Conservation (phyloP, 805 yeast species). For the Yarrowia sp. region DNA sequence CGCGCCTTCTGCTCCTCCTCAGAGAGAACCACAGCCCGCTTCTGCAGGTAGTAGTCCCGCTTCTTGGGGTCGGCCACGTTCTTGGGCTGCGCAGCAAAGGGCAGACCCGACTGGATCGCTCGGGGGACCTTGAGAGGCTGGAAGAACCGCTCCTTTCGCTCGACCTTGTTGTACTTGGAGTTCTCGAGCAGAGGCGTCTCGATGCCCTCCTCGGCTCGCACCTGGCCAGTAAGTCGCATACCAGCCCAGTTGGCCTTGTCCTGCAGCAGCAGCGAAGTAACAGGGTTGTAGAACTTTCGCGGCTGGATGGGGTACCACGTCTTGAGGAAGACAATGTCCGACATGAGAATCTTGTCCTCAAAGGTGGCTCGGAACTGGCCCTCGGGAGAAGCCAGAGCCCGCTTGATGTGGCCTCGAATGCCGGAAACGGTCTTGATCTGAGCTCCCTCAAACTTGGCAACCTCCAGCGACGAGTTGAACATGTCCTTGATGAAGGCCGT, state of each 20-base stretch:
- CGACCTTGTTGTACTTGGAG: constrained; percentile 65
- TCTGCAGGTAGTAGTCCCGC: constrained; percentile 74
- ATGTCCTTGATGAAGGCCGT: constrained; percentile 97
- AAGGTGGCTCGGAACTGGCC: constrained; percentile 96
- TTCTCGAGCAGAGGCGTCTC: constrained; percentile 59
- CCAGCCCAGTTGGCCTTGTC: constrained; percentile 92
- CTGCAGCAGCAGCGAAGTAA: constrained; percentile 75
- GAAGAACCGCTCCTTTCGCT: constrained; percentile 79
- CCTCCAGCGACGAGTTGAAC: constrained; percentile 90
- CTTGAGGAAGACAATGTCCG: constrained; percentile 79
- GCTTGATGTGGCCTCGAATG: constrained; percentile 93
- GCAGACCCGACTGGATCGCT: constrained; percentile 69
- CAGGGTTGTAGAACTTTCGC: constrained; percentile 91
- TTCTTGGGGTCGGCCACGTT: constrained; percentile 40
- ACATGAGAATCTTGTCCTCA: constrained; percentile 87
- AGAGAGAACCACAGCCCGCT: constrained; percentile 89
- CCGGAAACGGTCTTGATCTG: constrained; percentile 95
- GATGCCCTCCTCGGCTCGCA: constrained; percentile 70
- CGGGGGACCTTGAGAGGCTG: constrained; percentile 86
- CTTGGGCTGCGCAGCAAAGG: constrained; percentile 93
- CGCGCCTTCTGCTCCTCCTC: constrained; percentile 95
- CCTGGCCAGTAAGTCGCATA: constrained; percentile 91
- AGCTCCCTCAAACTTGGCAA: constrained; percentile 97
- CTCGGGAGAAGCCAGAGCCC: constrained; percentile 91
- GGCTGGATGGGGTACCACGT: constrained; percentile 97